Base-by-base conservation (phyloP, 129 eudicot species). In the Pulicaria dysenterica region DNA sequence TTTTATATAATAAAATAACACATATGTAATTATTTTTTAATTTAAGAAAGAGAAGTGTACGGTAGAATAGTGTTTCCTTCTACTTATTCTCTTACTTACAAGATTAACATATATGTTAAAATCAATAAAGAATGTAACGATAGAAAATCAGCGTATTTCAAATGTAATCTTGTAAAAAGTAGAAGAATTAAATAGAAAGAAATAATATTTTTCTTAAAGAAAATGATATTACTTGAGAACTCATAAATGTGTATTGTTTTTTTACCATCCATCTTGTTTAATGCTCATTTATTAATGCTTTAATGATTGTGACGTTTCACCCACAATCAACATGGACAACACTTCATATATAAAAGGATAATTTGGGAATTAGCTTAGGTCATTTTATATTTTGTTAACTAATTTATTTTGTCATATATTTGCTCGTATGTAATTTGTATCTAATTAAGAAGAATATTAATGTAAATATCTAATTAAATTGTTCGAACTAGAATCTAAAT, bases 251-350 rank as follows among this genome's bases (percentile, higher is more conserved):
- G 1, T 64, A 16, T 16, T 17, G 9, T 6, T 57, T 57, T 34
- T 10, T 58, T 8, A 24, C 14, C 16, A 10, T 13, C 16, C 12
- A 11, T 49, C 36, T 9, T 54, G 4, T 48, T 48, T 48, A 4
- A 48, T 10, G 65, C 4, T 17, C n/a, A 58, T 62, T 62, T 62
- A 39, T 39, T 15, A 62, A 14, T 62, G 19, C 48, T 40, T 40
- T n/a, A 58, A 34, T 31, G 72, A 67, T 67, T 48, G 48, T 47
- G 72, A 67, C 53, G 72, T 47, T 14, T 67, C 42, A 47, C 72
- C 58, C 41, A 45, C 9, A 46, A 67, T 6, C 72, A 36, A 67
- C 72, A 67, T 67, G 72, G 14, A 24, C 45, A n/a, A 13, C 72
- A 67, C 72, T 67, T 67, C 58, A 67, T 47, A 46, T 24, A 24